phyloP scores from a whole-genome alignment of 306 rosid genomes.

The Ochetophila trinervis region DNA sequence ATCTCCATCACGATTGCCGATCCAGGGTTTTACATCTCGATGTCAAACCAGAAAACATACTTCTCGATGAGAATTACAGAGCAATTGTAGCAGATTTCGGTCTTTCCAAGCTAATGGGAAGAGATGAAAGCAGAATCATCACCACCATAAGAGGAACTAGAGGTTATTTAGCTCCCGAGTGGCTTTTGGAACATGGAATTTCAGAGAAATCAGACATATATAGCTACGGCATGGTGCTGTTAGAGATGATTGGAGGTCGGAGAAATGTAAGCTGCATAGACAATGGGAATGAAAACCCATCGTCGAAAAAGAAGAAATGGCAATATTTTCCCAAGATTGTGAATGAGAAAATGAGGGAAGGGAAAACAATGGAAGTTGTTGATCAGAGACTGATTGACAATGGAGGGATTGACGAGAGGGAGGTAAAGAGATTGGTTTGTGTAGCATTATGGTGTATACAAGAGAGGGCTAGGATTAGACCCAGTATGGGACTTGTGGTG shows the following conservation, averaged over 20 bases:
- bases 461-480: slow-evolving; percentile 71
- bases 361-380: slow-evolving; percentile 64
- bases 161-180: slow-evolving; percentile 93
- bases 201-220: slow-evolving; percentile 79
- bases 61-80: slow-evolving; percentile 58
- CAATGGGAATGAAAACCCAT: slow-evolving; percentile 28
- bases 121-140: slow-evolving; percentile 60
- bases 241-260: slow-evolving; percentile 83
- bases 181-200: slow-evolving; percentile 77
- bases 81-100: slow-evolving; percentile 78
- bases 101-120: slow-evolving; percentile 69
- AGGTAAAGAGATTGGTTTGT: slow-evolving; percentile 49
- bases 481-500: slow-evolving; percentile 60
- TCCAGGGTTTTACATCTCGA: slow-evolving; percentile 76
- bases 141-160: slow-evolving; percentile 78
- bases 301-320: slow-evolving; percentile 46
- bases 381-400: slow-evolving; percentile 45
- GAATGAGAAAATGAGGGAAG: slow-evolving; percentile 63
- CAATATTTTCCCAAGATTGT: slow-evolving; percentile 65
- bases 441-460: slow-evolving; percentile 91
- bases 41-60: slow-evolving; percentile 90
- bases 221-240: slow-evolving; percentile 89
- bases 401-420: slow-evolving; percentile 48
- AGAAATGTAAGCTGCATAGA: slow-evolving; percentile 49
- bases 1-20: slow-evolving; percentile 85